Conservation (phyloP, 345 rosid species). For the Camelina hispida region DNA sequence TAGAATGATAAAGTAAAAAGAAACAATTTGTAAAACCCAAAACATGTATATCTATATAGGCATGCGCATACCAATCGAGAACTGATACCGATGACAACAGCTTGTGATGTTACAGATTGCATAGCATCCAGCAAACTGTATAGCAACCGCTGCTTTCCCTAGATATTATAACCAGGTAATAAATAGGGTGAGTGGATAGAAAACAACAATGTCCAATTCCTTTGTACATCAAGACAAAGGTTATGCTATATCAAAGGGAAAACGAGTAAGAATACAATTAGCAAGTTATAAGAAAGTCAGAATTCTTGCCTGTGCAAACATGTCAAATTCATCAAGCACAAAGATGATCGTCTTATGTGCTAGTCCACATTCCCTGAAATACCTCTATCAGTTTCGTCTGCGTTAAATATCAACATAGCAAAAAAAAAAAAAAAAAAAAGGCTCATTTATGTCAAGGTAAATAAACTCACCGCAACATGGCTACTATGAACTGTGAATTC, state of each 20-base stretch:
- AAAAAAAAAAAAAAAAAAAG: not conserved
- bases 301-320: conserved; percentile 84
- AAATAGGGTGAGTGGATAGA: conserved; percentile 29
- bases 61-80: conserved; percentile 66
- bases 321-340: conserved; percentile 89
- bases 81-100: conserved; percentile 83
- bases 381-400: conserved; percentile 21
- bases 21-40: conserved; percentile 12
- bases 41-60: conserved; percentile 11
- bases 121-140: conserved; percentile 94
- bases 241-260: not conserved
- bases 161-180: conserved; percentile 36
- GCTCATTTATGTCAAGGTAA: not conserved
- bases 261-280: no score
- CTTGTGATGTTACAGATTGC: conserved; percentile 92
- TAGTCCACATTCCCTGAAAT: conserved; percentile 89
- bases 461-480: conserved; percentile 72
- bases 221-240: not conserved
- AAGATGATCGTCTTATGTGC: conserved; percentile 92
- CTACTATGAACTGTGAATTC: conserved; percentile 83
- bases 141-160: conserved; percentile 90
- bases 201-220: not conserved
- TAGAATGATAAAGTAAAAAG: conserved; percentile 4
- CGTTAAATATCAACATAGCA: conserved; percentile 9
- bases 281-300: not conserved